A percentile compares a stretch with the other conserved stretches of the same genome.
phyloP scores from a whole-genome alignment of 2,329 filamentous ascomycete genomes.

The Fragosphaeria purpurea region DNA sequence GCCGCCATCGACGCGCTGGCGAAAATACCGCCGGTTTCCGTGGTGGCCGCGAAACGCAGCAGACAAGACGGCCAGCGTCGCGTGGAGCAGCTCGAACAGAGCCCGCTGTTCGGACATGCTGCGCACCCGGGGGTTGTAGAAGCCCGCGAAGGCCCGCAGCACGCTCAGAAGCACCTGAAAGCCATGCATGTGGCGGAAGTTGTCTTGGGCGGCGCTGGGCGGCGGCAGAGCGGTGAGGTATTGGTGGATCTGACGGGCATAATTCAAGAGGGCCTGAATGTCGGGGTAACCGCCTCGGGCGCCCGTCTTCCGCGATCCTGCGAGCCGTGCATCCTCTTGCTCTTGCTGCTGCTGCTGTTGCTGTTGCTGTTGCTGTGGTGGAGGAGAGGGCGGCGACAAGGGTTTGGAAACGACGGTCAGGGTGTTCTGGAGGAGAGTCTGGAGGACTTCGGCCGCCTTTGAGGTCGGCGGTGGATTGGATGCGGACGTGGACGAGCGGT shows the following conservation, averaged over 20 bases:
- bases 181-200: slow-evolving; percentile 71
- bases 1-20: slow-evolving; percentile 60
- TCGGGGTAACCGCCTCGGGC: slow-evolving; percentile 34
- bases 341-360: too few species aligned
- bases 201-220: slow-evolving; percentile 54
- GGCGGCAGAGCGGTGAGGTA: slow-evolving; percentile 39
- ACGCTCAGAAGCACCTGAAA: slow-evolving; percentile 65
- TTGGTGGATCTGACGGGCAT: slow-evolving; percentile 57
- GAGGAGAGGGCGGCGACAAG: slow-evolving; percentile 3
- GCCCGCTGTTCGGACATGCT: slow-evolving; percentile 51
- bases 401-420: slow-evolving; percentile 24
- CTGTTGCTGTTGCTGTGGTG: not conserved
- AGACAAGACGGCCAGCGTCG: slow-evolving; percentile 62
- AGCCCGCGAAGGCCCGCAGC: slow-evolving; percentile 61
- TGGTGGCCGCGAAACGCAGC: slow-evolving; percentile 67
- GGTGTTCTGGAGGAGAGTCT: slow-evolving; percentile 41
- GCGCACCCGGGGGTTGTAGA: slow-evolving; percentile 59
- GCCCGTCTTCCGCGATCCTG: too few species aligned
- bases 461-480: slow-evolving; percentile 45
- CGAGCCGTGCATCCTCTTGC: too few species aligned
- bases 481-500: slow-evolving; percentile 54
- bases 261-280: slow-evolving; percentile 38
- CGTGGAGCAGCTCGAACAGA: slow-evolving; percentile 60
- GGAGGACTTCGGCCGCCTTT: slow-evolving; percentile 51
- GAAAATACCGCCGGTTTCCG: slow-evolving; percentile 83